These are phyloP conservation scores for Exophiala alcalophila DNA, from an alignment of 2,329 filamentous ascomycete species.

Conservation along the genomic window DNA sequence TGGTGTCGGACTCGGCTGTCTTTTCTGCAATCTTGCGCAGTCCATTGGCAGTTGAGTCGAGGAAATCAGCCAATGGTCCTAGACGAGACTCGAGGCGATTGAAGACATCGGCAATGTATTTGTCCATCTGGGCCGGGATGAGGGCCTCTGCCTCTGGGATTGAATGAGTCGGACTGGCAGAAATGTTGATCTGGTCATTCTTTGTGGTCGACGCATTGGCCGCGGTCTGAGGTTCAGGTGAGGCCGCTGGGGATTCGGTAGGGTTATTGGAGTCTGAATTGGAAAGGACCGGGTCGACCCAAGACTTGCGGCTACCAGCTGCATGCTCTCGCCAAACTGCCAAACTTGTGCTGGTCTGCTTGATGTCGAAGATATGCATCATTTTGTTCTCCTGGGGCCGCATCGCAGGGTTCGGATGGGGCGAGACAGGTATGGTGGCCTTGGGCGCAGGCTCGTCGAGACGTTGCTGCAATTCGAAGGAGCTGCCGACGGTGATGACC, in stretches of 20 bases:
- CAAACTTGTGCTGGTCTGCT: conserved; percentile 21
- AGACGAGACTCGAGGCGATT: conserved; percentile 38
- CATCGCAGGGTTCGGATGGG: conserved; percentile 5
- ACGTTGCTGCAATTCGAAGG: conserved; percentile 46
- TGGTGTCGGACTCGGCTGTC: conserved; percentile 38
- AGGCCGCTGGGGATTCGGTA: too few relatives aligned
- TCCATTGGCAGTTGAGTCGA: conserved; percentile 39
- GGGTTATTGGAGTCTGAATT: too few relatives aligned
- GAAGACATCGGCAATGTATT: conserved; percentile 38
- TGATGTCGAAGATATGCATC: conserved; percentile 49
- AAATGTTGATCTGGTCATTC: too few relatives aligned
- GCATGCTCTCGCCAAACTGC: conserved; percentile 29
- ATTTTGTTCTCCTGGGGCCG: conserved; percentile 28
- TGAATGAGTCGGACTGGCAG: too few relatives aligned
- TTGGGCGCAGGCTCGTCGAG: conserved; percentile 40
- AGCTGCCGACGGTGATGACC: conserved; percentile 47
- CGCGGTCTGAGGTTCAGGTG: too few relatives aligned
- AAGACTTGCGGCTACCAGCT: conserved; percentile 27
- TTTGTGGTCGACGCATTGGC: too few relatives aligned
- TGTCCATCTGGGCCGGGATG: conserved; percentile 39
- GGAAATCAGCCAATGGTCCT: conserved; percentile 36
- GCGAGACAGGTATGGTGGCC: conserved; percentile 10
- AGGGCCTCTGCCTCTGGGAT: too few relatives aligned
- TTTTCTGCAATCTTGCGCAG: conserved; percentile 38
- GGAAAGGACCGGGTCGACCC: too few relatives aligned